Conservation (phyloP, 495 filamentous ascomycete species). For the Penicillium dipodomyicola region DNA sequence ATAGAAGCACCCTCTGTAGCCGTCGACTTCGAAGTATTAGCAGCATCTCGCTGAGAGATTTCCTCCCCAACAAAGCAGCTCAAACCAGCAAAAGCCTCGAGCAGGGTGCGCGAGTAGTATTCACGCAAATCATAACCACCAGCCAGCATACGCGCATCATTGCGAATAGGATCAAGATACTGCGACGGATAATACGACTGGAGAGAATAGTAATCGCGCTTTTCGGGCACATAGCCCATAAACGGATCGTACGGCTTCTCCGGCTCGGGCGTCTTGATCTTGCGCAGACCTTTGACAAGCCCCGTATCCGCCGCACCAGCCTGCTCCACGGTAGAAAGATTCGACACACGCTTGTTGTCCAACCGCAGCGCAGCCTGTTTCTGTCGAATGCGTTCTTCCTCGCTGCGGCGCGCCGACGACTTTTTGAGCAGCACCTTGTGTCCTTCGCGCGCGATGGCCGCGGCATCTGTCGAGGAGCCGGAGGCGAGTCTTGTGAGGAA, state of each 20-base stretch:
- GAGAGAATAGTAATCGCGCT: constrained; percentile 67
- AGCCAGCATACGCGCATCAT: constrained; percentile 59
- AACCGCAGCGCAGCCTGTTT: constrained; percentile 44
- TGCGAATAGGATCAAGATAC: constrained; percentile 62
- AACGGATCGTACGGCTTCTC: constrained; percentile 88
- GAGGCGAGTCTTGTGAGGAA: constrained; percentile 52
- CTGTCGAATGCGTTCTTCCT: constrained; percentile 48
- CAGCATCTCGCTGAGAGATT: constrained; percentile 45
- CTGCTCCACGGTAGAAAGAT: constrained; percentile 23
- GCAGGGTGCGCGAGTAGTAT: constrained; percentile 74
- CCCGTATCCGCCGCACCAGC: constrained; percentile 35
- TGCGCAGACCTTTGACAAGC: constrained; percentile 74
- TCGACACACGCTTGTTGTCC: constrained; percentile 33
- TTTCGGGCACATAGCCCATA: constrained; percentile 63
- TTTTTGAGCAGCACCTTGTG: constrained; percentile 70
- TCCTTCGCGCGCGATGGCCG: constrained; percentile 50
- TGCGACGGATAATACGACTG: constrained; percentile 61
- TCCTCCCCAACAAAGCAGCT: constrained; percentile 84
- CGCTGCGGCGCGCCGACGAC: constrained; percentile 51
- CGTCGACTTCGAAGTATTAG: constrained; percentile 21
- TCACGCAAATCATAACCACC: constrained; percentile 81
- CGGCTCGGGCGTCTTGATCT: constrained; percentile 54
- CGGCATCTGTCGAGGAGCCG: constrained; percentile 48
- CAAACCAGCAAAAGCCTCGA: constrained; percentile 87
- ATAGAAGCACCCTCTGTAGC: constrained; percentile 37